Evolutionary conservation across 192 early-diverging fungal genomes (phyloP).

Genomic region (Backusella macrospora): DNA sequence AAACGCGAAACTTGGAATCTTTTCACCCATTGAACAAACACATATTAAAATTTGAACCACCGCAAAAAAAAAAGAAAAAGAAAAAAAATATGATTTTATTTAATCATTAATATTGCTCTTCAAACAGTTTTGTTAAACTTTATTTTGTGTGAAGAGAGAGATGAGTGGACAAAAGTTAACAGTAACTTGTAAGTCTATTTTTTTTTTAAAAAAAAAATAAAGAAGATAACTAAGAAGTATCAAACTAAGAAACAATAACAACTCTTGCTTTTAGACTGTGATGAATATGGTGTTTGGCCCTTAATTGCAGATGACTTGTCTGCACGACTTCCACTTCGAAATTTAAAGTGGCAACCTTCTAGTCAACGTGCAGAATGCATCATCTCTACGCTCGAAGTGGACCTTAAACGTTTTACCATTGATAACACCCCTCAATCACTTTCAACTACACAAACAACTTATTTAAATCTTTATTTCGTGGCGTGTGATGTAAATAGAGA

Average conservation of each 20-base stretch:
- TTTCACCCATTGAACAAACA: no score
- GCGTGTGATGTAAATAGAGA: slow-evolving; percentile 80
- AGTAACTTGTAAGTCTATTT: slow-evolving; percentile 44
- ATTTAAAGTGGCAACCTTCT: slow-evolving; percentile 78
- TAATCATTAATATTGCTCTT: background rate
- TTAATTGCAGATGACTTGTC: slow-evolving; percentile 66
- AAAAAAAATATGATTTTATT: no score
- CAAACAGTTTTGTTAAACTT: background rate
- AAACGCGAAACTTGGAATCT: no score
- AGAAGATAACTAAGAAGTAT: background rate
- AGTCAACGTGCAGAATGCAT: slow-evolving; percentile 62
- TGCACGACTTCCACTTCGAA: slow-evolving; percentile 75
- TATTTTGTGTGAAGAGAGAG: background rate
- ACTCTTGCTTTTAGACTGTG: slow-evolving; percentile 45
- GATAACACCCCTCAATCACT: slow-evolving; percentile 44
- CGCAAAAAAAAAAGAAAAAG: no score
- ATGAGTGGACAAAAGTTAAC: slow-evolving; percentile 46
- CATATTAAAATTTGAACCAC: no score
- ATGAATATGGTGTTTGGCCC: slow-evolving; percentile 65
- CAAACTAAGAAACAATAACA: background rate
- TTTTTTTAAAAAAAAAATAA: background rate
- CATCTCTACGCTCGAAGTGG: slow-evolving; percentile 63
- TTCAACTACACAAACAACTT: slow-evolving; percentile 57
- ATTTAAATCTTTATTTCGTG: slow-evolving; percentile 82
- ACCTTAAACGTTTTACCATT: slow-evolving; percentile 55